Conservation (phyloP, 768 basidiomycete species). For the Leccinum incarnatum region DNA sequence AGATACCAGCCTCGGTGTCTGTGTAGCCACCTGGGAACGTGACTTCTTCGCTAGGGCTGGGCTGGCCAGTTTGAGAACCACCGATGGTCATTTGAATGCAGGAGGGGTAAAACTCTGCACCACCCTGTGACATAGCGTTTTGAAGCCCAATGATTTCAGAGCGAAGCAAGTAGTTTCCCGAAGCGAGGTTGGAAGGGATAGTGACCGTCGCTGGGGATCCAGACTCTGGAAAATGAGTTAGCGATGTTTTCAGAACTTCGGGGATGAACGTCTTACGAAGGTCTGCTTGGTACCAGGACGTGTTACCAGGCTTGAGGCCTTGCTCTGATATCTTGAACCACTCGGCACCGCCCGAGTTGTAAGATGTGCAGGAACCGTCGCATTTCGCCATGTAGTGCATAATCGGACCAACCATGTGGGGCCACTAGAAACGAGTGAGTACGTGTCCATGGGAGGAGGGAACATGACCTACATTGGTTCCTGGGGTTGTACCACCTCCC, state of each 20-base stretch:
- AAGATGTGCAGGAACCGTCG: constrained; percentile 51
- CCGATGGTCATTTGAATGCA: constrained; percentile 29
- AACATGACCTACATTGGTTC: constrained; percentile 22
- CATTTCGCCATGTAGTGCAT: constrained; percentile 73
- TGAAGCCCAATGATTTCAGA: constrained; percentile 81
- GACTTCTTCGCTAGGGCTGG: constrained; percentile 39
- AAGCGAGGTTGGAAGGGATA: constrained; percentile 49
- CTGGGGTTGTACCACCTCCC: constrained; percentile 40
- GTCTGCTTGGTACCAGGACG: constrained; percentile 48
- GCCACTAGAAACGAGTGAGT: constrained; percentile 35
- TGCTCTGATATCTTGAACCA: constrained; percentile 76
- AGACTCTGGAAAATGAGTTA: constrained; percentile 26
- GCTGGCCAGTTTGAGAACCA: constrained; percentile 25
- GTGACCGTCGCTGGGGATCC: constrained; percentile 39
- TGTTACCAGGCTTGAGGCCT: constrained; percentile 36
- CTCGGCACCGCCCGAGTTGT: constrained; percentile 50
- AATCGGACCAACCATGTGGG: constrained; percentile 61
- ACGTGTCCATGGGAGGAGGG: neutral
- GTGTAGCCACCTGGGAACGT: constrained; percentile 69
- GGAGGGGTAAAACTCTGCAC: constrained; percentile 43
- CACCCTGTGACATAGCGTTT: constrained; percentile 46
- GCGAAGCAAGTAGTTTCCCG: constrained; percentile 73
- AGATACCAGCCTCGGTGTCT: constrained; percentile 67
- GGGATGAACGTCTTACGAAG: constrained; percentile 37
- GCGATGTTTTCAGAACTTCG: neutral